Evolutionary conservation across 805 yeast species (phyloP), one percentile per base, ranked within the genome.

Genomic region (Kuraishia borneana): DNA sequence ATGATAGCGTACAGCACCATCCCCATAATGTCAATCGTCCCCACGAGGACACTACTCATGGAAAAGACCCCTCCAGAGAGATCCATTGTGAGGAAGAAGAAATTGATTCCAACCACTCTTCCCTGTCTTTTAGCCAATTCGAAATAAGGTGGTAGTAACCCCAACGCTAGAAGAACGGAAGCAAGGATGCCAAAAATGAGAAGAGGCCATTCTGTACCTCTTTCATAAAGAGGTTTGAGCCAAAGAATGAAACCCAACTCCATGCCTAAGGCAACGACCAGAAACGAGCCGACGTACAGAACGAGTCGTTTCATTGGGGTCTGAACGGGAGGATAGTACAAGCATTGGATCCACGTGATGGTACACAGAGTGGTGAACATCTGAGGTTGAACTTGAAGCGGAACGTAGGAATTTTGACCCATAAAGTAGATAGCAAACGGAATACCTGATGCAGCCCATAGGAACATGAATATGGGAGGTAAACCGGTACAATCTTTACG

Each of bases 381-480:
- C 54, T 82, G 87, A 0, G 97, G 96, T 56, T 89, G 97, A 21
- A 89, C 63, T 53, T 80, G 78, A 40, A 89, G 63, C 0, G 95
- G 89, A 2, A 84, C 65, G 34, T 79, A 77, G 0, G 88, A 76
- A 39, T 74, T 69, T 27, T 73, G 73, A 1, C 77, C 73, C 33
- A 83, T 60, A 47, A 88, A 87, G 53, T 84, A 89, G n/a, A 83
- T 78, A 10, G 80, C 76, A 52, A 88, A 85, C 3, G 96, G 95
- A 1, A 85, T 67, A 6, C 94, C 95, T 36, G 57, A 49, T 43
- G 53, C 52, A 1, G 83, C 74, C 95, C 96, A 89, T n/a, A 85
- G 60, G 41, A 84, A 73, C 82, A 88, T 72, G 89, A 89, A 84
- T 6, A 72, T 19, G 0, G 94, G 88, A 0, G 96, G 96, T n/a